Percentiles rank a stretch among this genome's conserved stretches.
Evolutionary conservation across 441 rosid genomes (phyloP).

Genomic region (Mallotus japonicus): DNA sequence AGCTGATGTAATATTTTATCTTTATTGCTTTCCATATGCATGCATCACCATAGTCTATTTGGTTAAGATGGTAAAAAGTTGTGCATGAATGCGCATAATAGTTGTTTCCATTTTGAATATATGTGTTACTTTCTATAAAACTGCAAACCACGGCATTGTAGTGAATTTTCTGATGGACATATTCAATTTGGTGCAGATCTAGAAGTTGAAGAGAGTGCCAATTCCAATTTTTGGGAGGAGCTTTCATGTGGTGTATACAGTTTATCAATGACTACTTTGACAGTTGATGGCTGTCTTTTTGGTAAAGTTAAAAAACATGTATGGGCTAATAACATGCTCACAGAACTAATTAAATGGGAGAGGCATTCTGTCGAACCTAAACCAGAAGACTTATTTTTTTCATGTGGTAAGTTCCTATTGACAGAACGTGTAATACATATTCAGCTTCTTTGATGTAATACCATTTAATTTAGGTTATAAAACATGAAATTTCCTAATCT

Average conservation of each 20-base stretch:
- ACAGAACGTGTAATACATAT: constrained; percentile 8
- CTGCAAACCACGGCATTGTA: neutral
- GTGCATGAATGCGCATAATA: neutral
- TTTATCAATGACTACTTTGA: constrained; percentile 40
- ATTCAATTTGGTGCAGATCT: constrained; percentile 34
- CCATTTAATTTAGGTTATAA: constrained; percentile 23
- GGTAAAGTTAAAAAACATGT: constrained; percentile 62
- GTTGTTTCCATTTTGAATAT: neutral
- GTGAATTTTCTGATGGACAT: neutral
- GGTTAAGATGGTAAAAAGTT: neutral
- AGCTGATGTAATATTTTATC: neutral
- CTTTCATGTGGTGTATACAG: constrained; percentile 82
- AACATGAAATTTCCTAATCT: neutral
- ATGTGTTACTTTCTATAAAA: neutral
- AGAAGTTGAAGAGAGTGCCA: constrained; percentile 45
- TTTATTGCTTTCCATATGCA: neutral
- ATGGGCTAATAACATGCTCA: constrained; percentile 49
- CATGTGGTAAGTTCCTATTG: constrained; percentile 18
- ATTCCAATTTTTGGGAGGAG: constrained; percentile 70
- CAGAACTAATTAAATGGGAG: constrained; percentile 70
- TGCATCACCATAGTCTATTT: neutral
- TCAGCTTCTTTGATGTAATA: constrained; percentile 28
- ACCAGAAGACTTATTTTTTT: constrained; percentile 35
- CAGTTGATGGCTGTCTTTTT: constrained; percentile 30
- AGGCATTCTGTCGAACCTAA: constrained; percentile 59